Base-by-base conservation (phyloP, 176 grass and related monocot species). In the Eragrostis nindensis region DNA sequence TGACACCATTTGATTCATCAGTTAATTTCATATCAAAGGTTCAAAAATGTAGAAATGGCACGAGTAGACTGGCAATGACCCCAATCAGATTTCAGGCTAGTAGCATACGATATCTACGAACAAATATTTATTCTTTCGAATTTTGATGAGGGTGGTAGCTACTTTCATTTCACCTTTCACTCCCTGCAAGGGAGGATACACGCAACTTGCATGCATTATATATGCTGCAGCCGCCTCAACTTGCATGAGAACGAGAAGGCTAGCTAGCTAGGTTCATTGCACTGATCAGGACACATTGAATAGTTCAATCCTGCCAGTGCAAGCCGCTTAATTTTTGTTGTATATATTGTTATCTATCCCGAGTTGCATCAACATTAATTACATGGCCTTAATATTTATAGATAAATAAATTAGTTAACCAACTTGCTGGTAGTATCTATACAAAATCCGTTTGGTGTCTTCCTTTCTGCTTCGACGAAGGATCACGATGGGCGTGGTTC, bases 241-340 rank as follows among this genome's bases (percentile, higher is more conserved):
- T 80, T 76, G 70, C 62, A 38, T 32, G 38, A 66, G 62, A 38
- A 80, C 39, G 62, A 62, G 76, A 62, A 32, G 43, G 44, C 44
- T 66, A 8, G 29, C 26, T 24, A 67, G 61, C 75, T 52, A 68
- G 81, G 86, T 84, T 80, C 81, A 75, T 52, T 49, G 86, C 19
- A 84, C 81, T 80, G 67, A 71, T 53, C 46, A 11, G 70, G 6
- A 46, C 25, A 64, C 5, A 65, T 18, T 62, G 69, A 74, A 72
- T 57, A 83, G 16, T 62, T 18, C 24, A 64, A 7, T 77, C 44
- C 66, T 25, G 55, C 18, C 14, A 36, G 4, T 36, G 4, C 32
- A 54, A 71, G 38, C 73, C 24, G 57, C 38, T 10, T 66, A 43
- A 41, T 25, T 50, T 67, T 1, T n/a, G n/a, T 19, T n/a, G 16